Base-by-base conservation (phyloP, 345 rosid species). In the Aquilaria yunnanensis region DNA sequence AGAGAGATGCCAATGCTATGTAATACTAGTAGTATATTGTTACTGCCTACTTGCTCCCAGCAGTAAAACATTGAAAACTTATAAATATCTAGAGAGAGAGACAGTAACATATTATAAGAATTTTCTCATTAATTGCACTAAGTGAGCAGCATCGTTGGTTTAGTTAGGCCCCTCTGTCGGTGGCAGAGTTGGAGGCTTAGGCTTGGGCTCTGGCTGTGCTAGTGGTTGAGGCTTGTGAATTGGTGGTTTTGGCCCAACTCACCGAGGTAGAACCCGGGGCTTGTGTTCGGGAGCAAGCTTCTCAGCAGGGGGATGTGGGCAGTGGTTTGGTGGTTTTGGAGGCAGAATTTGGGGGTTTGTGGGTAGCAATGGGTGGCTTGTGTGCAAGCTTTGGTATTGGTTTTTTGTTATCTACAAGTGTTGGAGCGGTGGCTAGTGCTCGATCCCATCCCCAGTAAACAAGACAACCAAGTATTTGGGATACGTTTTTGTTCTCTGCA, bases 371-470 rank as follows among this genome's bases (percentile, higher is more conserved):
- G 14, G 54, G 59, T 14, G 64, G 65, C 5, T 48, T 10, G 23
- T 61, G 61, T 3, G n/a, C 65, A 14, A 55, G 61, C 10, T 14
- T 54, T 37, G 58, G 59, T 9, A 61, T 6, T 16, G 57, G 57
- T n/a, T 32, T 51, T 43, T n/a, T 14, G 5, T 23, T 6, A 37
- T 9, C 32, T 3, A 49, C 34, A 56, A 29, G 54, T 29, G 10
- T 48, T n/a, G 63, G 63, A 11, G 57, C 47, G 14, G 66, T 34
- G 66, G 49, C 5, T 59, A 47, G 37, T 34, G 59, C 62, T 70
- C 62, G 49, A 62, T 62, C 32, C 60, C 62, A 32, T 47, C 34
- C 55, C 52, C 61, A 30, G 60, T 65, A 32, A 65, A 37, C 58
- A 71, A 60, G 48, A 56, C 49, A 41, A 66, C 31, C 33, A 65